These are phyloP conservation scores for Rhypophila decipiens DNA, from an alignment of 495 filamentous ascomycete species.

Conservation along the genomic window DNA sequence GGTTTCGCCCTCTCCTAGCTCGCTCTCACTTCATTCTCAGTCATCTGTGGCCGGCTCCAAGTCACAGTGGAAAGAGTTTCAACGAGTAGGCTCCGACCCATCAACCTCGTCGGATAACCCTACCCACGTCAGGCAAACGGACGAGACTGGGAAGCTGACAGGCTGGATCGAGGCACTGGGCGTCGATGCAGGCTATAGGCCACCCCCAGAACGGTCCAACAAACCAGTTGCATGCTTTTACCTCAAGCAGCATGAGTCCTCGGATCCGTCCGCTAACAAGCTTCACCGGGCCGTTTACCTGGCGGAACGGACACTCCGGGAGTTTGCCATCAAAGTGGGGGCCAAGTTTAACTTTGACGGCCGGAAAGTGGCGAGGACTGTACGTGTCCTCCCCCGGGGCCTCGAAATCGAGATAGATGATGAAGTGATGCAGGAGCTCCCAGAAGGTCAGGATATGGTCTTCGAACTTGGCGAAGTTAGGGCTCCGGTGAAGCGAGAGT, in stretches of 20 bases:
- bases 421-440: slow-evolving; percentile 77
- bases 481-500: slow-evolving; percentile 38
- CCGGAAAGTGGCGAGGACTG: slow-evolving; percentile 56
- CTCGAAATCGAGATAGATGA: slow-evolving; percentile 85
- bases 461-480: slow-evolving; percentile 42
- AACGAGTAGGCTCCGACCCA: slow-evolving; percentile 19
- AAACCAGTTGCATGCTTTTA: slow-evolving; percentile 89
- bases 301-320: slow-evolving; percentile 61
- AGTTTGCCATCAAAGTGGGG: slow-evolving; percentile 65
- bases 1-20: slow-evolving; percentile 67
- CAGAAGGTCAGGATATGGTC: slow-evolving; percentile 86
- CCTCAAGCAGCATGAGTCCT: slow-evolving; percentile 53
- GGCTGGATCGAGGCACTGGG: slow-evolving; percentile 90
- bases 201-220: slow-evolving; percentile 62
- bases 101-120: slow-evolving; percentile 44
- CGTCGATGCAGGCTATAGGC: slow-evolving; percentile 77
- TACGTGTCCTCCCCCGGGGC: slow-evolving; percentile 65
- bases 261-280: slow-evolving; percentile 48
- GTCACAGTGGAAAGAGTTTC: slow-evolving; percentile 51
- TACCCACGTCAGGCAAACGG: slow-evolving; percentile 38
- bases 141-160: slow-evolving; percentile 51
- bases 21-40: slow-evolving; percentile 52
- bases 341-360: slow-evolving; percentile 74
- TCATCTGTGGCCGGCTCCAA: slow-evolving; percentile 27
- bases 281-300: slow-evolving; percentile 87